Base-by-base conservation (phyloP, 2,329 filamentous ascomycete species). In the Hypocreales sp. region DNA sequence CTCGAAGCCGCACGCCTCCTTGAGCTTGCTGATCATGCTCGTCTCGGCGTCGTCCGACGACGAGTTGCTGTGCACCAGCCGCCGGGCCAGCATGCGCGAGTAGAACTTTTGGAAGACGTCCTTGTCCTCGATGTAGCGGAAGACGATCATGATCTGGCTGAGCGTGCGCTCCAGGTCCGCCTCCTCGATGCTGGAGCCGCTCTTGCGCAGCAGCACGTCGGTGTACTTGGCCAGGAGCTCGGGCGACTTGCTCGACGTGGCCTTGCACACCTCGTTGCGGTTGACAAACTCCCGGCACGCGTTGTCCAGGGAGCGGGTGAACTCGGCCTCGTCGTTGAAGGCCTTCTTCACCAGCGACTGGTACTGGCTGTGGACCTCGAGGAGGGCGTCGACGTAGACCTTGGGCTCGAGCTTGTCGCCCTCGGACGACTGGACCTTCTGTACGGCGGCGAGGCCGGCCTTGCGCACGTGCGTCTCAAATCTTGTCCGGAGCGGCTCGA, bases 61-160 rank as follows among this genome's bases (percentile, higher is more conserved):
- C 0, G 90, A 95, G 49, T 79, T 94, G 50, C 80, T 84, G 52
- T 94, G 83, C 12, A 98, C 90, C 30, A 98, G 61, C 43, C 90
- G 83, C 51, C 92, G 83, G 26, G 90, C 90, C 41, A 98, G 61
- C 77, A 93, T 93, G 36, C 86, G 80, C 2, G 87, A 92, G 58
- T 98, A 98, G 57, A 94, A 98, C 54, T 95, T 98, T 54, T 95
- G 90, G 67, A 98, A 98, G 5, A 98, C 92, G 46, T 98, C 90
- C 64, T 98, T 98, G 57, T 98, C 92, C 50, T 98, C 90, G 37
- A 98, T 95, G 55, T 98, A 98, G 60, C 95, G 95, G 71, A 98
- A 98, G 30, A 98, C 83, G 2, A 87, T 94, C 90, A 98, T 98
- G 44, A 98, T 90, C 51, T 94, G 82, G 13, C 72, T 74, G 17